Percentiles rank a stretch among this genome's conserved stretches.
Conservation (phyloP, 306 rosid genomes). For the Medicago lupulina region DNA sequence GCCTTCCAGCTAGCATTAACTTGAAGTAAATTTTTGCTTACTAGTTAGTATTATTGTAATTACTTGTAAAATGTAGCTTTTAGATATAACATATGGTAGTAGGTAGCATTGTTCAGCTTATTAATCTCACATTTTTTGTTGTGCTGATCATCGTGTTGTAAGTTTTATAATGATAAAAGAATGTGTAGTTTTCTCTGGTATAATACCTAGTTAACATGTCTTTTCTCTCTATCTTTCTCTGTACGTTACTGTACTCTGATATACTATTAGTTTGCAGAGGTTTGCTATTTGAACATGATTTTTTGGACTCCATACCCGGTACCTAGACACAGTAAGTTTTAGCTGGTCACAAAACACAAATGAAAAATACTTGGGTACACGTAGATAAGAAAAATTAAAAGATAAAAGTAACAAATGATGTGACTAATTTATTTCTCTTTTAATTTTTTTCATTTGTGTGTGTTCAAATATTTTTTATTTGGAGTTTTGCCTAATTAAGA, state of each 20-base stretch:
- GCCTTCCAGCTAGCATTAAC: slow-evolving; percentile 81
- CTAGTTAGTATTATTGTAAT: slow-evolving; percentile 53
- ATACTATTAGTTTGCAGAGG: neutral
- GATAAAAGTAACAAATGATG: too few species aligned
- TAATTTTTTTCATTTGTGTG: too few species aligned
- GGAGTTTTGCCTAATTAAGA: too few species aligned
- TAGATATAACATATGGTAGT: slow-evolving; percentile 53
- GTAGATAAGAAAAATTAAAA: too few species aligned
- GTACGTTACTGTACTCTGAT: neutral
- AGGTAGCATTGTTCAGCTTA: slow-evolving; percentile 46
- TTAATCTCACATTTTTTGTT: slow-evolving; percentile 49
- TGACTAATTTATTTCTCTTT: too few species aligned
- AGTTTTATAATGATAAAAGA: slow-evolving; percentile 39
- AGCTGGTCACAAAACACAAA: too few species aligned
- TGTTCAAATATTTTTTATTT: too few species aligned
- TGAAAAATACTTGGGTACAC: too few species aligned
- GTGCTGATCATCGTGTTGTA: slow-evolving; percentile 48
- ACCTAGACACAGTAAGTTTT: too few species aligned
- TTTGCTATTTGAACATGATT: too few species aligned
- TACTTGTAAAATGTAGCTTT: slow-evolving; percentile 62
- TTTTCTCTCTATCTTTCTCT: neutral
- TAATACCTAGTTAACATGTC: neutral
- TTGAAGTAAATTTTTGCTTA: slow-evolving; percentile 53
- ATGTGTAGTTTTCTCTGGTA: slow-evolving; percentile 33
- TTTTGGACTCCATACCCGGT: too few species aligned